Evolutionary conservation across 2,329 filamentous ascomycete genomes (phyloP), one percentile per base, ranked within the genome.

Genomic region (Hypomyces perniciosus): DNA sequence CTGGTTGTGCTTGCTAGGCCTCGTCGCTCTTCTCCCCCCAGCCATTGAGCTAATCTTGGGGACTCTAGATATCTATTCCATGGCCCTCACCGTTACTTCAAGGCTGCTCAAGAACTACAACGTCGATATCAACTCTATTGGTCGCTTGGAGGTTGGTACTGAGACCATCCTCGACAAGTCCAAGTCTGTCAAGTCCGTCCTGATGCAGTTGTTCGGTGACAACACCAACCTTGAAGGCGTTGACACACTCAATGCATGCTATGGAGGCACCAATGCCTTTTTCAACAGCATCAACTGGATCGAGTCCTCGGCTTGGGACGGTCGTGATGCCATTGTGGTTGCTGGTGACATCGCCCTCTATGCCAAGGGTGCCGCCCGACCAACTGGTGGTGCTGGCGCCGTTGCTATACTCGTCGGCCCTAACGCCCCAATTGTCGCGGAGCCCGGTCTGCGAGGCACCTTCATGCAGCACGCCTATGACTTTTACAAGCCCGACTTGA

Each of bases 161-260:
- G 88, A 92, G 79, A 92, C 88, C 57, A 76, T 92, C 51, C 76
- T 92, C 65, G 88, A 92, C 80, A 92, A 92, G 78, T 91, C 88
- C 68, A 92, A 92, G 79, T 91, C 88, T 42, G 88, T 91, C 75
- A 92, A 92, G 80, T 86, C 86, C 30, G 86, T 92, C 56, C 75
- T 92, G 58, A 92, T 92, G 88, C 88, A 91, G 76, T 78, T 92
- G 42, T 90, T 92, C 62, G 81, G 84, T 65, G 85, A 87, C 62
- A 92, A 92, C 76, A 86, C 83, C 74, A 90, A 87, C 74, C 76
- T 92, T 54, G 88, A 92, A 75, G 88, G 88, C 69, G 80, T 91
- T 46, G 88, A 92, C 72, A 90, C 84, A 51, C 72, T 91, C 69
- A 92, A 92, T 67, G 88, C 88, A 58, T 92, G 88, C 79, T 92